Evolutionary conservation across 2,329 filamentous ascomycete genomes (phyloP), one percentile per base, ranked within the genome.

Genomic region (Colletotrichum simmondsii): DNA sequence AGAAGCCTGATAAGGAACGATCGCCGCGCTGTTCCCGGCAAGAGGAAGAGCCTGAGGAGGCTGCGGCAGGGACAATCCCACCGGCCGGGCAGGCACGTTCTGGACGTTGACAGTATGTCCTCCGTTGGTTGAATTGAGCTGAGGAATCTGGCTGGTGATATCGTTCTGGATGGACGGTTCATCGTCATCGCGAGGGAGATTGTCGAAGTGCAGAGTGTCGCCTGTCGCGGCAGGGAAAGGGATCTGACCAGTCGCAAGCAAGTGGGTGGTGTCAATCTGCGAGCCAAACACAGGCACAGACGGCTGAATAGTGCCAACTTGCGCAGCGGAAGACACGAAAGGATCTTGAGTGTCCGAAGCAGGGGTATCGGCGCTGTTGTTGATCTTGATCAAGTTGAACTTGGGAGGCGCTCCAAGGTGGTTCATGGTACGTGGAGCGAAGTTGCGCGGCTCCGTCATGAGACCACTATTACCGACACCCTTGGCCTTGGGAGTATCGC

Each of bases 361-460:
- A 54, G 30, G 16, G 24, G 16, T 24, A 24, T 14, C 22, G 24
- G 14, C 46, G 14, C 28, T 37, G 24, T 42, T 28, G 11, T 12
- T 49, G 5, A 7, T n/a, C 12, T 57, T 70, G 26, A 30, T 35
- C 60, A 81, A 68, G n/a, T 79, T 77, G 67, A 85, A 85, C 26
- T 79, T 83, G 4, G 85, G 85, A 12, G 84, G 83, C 16, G 83
- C 80, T 42, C 78, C 75, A 32, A 77, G 73, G n/a, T 76, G 75
- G 0, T 77, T 79, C 32, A 78, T 73, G 7, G 80, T 79, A 5
- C 81, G 80, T 4, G 84, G 83, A 1, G 83, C 82, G 72, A 84
- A 85, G 76, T 82, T 84, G 67, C 83, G 82, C 2, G 85, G 84
- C 76, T 85, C 85, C 0, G 83, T 84, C 61, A 81, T 77, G 46